These are phyloP conservation scores for Botrytis sinoallii DNA, from an alignment of 2,329 filamentous ascomycete genomes.

Conservation along the genomic window DNA sequence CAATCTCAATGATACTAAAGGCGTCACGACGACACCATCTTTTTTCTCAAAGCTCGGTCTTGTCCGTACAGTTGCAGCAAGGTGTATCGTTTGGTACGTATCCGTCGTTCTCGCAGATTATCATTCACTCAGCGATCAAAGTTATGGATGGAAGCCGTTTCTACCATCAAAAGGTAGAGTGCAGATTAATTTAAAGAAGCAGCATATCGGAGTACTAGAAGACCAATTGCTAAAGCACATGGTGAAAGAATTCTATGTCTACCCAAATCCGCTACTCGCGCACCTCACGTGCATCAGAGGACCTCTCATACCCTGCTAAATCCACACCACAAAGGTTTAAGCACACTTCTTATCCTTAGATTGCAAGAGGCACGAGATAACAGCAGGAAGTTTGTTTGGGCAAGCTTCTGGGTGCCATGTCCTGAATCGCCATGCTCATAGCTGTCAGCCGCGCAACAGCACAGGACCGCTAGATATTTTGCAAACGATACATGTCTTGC, in stretches of 20 bases:
- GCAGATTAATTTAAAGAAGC: background rate
- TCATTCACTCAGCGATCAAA: background rate
- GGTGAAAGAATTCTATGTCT: background rate
- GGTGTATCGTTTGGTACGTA: background rate
- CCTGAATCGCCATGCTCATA: background rate
- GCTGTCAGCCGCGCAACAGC: background rate
- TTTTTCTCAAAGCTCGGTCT: background rate
- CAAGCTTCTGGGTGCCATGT: background rate
- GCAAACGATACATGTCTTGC: constrained; percentile 5
- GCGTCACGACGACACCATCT: background rate
- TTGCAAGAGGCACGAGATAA: background rate
- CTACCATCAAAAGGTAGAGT: background rate
- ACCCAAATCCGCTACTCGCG: background rate
- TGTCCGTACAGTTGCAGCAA: background rate
- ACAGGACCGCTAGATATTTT: background rate
- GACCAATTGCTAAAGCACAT: background rate
- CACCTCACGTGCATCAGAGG: background rate
- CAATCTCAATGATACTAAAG: background rate
- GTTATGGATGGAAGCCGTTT: background rate
- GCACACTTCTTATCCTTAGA: background rate
- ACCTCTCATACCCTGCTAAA: background rate
- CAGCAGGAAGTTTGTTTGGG: background rate
- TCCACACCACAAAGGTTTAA: background rate
- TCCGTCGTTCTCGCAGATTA: background rate
- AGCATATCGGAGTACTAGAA: background rate